Evolutionary conservation across 1,284 basidiomycete species (phyloP).

Genomic region (Amylostereum areolatum): DNA sequence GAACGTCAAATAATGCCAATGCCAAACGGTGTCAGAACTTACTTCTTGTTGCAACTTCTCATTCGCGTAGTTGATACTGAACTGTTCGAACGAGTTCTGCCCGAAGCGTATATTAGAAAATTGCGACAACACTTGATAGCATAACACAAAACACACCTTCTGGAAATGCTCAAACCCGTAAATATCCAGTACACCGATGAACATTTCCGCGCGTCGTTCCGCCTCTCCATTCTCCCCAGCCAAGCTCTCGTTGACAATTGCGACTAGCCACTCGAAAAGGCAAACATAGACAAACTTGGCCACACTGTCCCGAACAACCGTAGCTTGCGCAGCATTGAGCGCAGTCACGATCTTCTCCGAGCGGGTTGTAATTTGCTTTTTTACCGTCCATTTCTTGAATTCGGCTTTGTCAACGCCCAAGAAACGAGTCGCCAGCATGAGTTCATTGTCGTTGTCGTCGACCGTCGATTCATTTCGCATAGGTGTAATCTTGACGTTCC

Average conservation of each 20-base stretch:
- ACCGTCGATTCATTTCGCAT: slow-evolving; percentile 81
- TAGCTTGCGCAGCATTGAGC: slow-evolving; percentile 84
- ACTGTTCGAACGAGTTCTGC: slow-evolving; percentile 98
- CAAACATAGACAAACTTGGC: slow-evolving; percentile 99
- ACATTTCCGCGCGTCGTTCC: slow-evolving; percentile 86
- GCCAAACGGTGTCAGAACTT: slow-evolving; percentile 8
- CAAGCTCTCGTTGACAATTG: slow-evolving; percentile 94
- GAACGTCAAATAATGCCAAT: slow-evolving; percentile 11
- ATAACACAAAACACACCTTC: slow-evolving; percentile 47
- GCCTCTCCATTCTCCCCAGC: slow-evolving; percentile 87
- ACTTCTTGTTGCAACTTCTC: slow-evolving; percentile 97
- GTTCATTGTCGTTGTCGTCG: slow-evolving; percentile 79
- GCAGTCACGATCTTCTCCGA: slow-evolving; percentile 93
- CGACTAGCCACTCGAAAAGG: slow-evolving; percentile 98
- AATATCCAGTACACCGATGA: slow-evolving; percentile 97
- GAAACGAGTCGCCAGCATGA: slow-evolving; percentile 81
- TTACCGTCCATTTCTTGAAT: slow-evolving; percentile 98
- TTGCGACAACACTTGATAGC: slow-evolving; percentile 2
- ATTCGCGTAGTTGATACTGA: slow-evolving; percentile 99
- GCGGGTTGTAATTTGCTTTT: slow-evolving; percentile 94
- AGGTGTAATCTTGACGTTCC: slow-evolving; percentile 89
- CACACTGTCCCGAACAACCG: slow-evolving; percentile 94
- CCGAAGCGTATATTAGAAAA: slow-evolving; percentile 7
- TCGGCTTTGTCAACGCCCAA: slow-evolving; percentile 89
- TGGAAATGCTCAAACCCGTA: slow-evolving; percentile 98